phyloP scores from a whole-genome alignment of 1,139 yeast species.

The Protomyces macrosporus region DNA sequence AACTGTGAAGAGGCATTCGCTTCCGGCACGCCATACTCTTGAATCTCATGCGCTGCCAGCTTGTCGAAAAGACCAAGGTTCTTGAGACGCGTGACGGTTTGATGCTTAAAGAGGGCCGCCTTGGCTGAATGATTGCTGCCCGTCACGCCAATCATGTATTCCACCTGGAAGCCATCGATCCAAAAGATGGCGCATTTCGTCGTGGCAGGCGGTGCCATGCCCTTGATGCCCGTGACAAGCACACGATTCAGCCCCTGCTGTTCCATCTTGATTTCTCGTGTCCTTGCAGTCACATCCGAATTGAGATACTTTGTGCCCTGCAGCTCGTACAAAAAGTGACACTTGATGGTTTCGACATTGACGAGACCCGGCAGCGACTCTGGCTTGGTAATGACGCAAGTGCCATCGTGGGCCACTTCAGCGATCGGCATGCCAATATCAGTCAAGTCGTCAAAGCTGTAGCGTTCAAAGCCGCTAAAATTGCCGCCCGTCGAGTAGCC shows the following conservation, averaged over 20 bases:
- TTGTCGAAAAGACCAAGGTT: slow-evolving; percentile 8
- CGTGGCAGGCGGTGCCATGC: slow-evolving; percentile 33
- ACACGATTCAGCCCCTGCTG: slow-evolving; percentile 31
- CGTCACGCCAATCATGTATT: slow-evolving; percentile 24
- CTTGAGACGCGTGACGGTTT: slow-evolving; percentile 4
- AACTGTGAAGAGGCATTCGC: slow-evolving; percentile 16
- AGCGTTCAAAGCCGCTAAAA: slow-evolving; percentile 33
- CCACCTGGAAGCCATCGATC: slow-evolving; percentile 32
- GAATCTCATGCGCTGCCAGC: slow-evolving; percentile 7
- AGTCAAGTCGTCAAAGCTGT: slow-evolving; percentile 28
- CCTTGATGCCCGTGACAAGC: slow-evolving; percentile 30
- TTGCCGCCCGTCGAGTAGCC: slow-evolving; percentile 34
- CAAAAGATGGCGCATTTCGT: slow-evolving; percentile 33
- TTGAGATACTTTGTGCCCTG: slow-evolving; percentile 34
- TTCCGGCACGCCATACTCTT: slow-evolving; percentile 12
- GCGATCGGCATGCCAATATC: slow-evolving; percentile 34
- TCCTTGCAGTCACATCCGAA: slow-evolving; percentile 32
- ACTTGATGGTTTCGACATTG: slow-evolving; percentile 31
- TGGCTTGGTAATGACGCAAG: slow-evolving; percentile 33
- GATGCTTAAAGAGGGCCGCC: slow-evolving; percentile 10
- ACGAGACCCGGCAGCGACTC: slow-evolving; percentile 33
- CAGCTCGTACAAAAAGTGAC: slow-evolving; percentile 34
- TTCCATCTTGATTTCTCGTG: slow-evolving; percentile 26
- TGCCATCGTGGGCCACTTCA: slow-evolving; percentile 32
- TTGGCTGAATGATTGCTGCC: slow-evolving; percentile 7